These are phyloP conservation scores for Boletus huronensis DNA, from an alignment of 768 basidiomycete genomes.

Conservation along the genomic window DNA sequence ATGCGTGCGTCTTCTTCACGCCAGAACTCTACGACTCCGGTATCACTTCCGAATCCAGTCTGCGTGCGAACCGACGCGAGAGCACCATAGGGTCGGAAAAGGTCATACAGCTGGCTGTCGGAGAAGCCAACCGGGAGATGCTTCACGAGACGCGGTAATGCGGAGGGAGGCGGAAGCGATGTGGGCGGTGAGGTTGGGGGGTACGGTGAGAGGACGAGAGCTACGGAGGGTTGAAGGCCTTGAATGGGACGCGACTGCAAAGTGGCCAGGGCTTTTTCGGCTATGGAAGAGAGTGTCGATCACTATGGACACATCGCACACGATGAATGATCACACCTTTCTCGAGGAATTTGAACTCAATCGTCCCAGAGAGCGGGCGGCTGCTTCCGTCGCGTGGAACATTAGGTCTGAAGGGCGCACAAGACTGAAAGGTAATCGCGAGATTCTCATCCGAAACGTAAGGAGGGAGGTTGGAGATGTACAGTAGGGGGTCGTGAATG, in stretches of 20 bases:
- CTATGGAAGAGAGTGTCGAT: conserved; percentile 36
- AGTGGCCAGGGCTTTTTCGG: conserved; percentile 85
- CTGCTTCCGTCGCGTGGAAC: conserved; percentile 58
- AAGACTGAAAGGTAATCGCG: conserved; percentile 66
- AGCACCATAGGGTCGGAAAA: conserved; percentile 82
- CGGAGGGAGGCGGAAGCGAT: conserved; percentile 69
- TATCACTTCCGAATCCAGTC: conserved; percentile 73
- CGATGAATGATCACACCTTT: conserved; percentile 52
- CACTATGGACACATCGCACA: conserved; percentile 3
- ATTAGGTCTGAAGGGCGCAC: conserved; percentile 79
- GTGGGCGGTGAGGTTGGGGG: conserved; percentile 76
- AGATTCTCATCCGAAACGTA: conserved; percentile 75
- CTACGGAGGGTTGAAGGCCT: conserved; percentile 52
- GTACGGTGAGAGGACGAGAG: conserved; percentile 75
- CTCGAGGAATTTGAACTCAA: conserved; percentile 80
- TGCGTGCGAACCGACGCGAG: conserved; percentile 74
- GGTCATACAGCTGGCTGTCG: conserved; percentile 75
- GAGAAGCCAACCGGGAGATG: conserved; percentile 69
- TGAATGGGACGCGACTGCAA: conserved; percentile 74
- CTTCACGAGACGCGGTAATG: conserved; percentile 78
- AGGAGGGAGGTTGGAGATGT: conserved; percentile 74
- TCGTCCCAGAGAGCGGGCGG: conserved; percentile 61
- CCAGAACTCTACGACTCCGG: conserved; percentile 82
- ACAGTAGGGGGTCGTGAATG: conserved; percentile 77
- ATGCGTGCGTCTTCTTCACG: conserved; percentile 77